phyloP scores from a whole-genome alignment of 2,329 filamentous ascomycete species.

The Epichloe sibirici region DNA sequence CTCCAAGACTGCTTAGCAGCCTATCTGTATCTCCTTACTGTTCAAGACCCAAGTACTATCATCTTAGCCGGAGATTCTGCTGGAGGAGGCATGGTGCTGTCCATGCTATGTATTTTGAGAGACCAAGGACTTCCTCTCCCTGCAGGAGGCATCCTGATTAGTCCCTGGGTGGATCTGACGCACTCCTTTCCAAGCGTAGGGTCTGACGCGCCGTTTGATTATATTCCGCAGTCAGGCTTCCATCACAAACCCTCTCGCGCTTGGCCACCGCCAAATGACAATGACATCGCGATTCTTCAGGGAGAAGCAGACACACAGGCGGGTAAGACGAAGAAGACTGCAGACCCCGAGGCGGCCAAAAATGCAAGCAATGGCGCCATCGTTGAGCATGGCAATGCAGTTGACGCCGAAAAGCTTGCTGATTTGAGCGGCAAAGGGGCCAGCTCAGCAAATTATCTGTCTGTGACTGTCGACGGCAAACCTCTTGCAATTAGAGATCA shows the following conservation, averaged over 20 bases:
- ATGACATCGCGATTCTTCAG: conserved; percentile 50
- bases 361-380: conserved; percentile 22
- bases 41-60: conserved; percentile 70
- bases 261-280: conserved; percentile 86
- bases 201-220: conserved; percentile 62
- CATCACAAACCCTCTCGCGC: conserved; percentile 76
- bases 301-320: conserved; percentile 35
- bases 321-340: conserved; percentile 10
- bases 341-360: conserved; percentile 9
- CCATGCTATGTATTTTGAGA: conserved; percentile 65
- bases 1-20: conserved; percentile 81
- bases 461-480: conserved; percentile 59
- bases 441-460: conserved; percentile 31
- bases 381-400: conserved; percentile 17
- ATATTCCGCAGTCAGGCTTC: conserved; percentile 80
- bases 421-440: conserved; percentile 12
- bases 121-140: conserved; percentile 76
- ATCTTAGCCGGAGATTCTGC: conserved; percentile 87
- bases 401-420: conserved; percentile 14
- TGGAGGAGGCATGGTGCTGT: conserved; percentile 80
- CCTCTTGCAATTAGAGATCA: conserved; percentile 72
- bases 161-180: conserved; percentile 90
- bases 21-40: conserved; percentile 69
- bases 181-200: conserved; percentile 92
- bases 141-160: conserved; percentile 80